Evolutionary conservation across 306 rosid species (phyloP).

Genomic region (Prunus mongolica): DNA sequence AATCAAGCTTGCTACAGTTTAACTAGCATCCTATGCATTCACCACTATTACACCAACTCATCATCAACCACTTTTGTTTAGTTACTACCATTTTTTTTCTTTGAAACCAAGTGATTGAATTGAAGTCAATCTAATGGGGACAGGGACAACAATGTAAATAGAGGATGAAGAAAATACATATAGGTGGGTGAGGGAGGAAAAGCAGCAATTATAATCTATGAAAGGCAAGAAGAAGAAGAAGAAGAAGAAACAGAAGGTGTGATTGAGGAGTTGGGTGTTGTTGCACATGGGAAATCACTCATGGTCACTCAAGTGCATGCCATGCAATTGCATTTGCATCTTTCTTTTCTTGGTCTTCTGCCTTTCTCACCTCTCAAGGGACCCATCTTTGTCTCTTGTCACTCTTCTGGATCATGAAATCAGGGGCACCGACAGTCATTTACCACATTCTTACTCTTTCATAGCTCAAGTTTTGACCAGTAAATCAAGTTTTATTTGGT

Average conservation of each 20-base stretch:
- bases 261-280: constrained; percentile 4
- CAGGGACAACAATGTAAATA: neutral
- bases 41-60: neutral
- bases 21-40: neutral
- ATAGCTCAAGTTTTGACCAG: neutral
- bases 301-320: constrained; percentile 41
- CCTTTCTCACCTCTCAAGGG: neutral
- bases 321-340: constrained; percentile 29
- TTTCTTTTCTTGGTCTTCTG: neutral
- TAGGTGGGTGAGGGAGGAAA: neutral
- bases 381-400: constrained; percentile 6
- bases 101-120: constrained; percentile 1
- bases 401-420: neutral
- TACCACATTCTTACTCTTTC: neutral
- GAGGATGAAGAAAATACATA: neutral
- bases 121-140: constrained; percentile 3
- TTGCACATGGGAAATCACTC: constrained; percentile 64
- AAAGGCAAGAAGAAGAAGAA: constrained; percentile 3
- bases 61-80: neutral
- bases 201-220: neutral
- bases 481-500: neutral
- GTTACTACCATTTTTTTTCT: neutral
- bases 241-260: constrained; percentile 12
- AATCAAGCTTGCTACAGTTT: neutral
- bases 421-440: constrained; percentile 9